Conservation (phyloP, 345 rosid genomes). For the Balakata baccata region DNA sequence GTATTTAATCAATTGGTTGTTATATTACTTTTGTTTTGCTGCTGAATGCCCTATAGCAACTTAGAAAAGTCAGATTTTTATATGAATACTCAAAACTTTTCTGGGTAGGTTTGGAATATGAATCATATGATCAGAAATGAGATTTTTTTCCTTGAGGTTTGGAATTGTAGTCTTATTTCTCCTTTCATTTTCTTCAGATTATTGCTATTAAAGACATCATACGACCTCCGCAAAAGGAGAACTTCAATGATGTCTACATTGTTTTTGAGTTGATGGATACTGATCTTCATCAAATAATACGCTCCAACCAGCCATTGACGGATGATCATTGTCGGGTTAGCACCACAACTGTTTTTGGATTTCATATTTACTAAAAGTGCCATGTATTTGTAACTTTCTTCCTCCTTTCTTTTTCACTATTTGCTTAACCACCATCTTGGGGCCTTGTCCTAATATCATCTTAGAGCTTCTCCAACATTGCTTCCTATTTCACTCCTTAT, state of each 20-base stretch:
- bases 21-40: background rate
- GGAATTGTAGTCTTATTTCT: constrained; percentile 3
- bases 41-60: background rate
- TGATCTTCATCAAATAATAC: constrained; percentile 86
- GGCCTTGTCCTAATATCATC: background rate
- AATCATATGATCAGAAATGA: too few relatives aligned
- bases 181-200: constrained; percentile 43
- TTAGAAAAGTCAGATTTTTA: background rate
- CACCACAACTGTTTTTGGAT: background rate
- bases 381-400: background rate
- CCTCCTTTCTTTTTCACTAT: background rate
- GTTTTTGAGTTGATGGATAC: constrained; percentile 95
- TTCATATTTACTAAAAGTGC: background rate
- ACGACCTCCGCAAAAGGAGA: constrained; percentile 84
- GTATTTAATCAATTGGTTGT: background rate
- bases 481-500: too few relatives aligned
- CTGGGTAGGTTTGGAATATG: background rate
- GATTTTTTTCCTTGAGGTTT: background rate
- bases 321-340: constrained; percentile 90
- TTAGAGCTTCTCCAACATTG: too few relatives aligned
- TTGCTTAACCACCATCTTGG: background rate
- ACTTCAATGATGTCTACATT: constrained; percentile 90
- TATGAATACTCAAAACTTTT: background rate
- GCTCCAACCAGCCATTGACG: constrained; percentile 73
- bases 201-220: constrained; percentile 82